Conservation (phyloP, 2,329 filamentous ascomycete species). For the Spiromastix sp. region DNA sequence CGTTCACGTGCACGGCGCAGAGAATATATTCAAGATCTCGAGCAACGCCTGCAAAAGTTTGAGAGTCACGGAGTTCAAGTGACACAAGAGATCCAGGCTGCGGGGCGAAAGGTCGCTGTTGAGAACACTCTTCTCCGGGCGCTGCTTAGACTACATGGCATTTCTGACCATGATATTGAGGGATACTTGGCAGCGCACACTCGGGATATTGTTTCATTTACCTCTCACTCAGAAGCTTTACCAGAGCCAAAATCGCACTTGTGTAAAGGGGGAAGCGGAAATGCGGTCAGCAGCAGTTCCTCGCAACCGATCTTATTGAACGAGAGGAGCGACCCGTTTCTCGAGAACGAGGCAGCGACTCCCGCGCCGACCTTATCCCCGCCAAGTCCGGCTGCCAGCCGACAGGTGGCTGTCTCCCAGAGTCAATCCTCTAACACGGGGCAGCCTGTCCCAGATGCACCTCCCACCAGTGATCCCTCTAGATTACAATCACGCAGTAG, state of each 20-base stretch:
- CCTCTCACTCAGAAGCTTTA: not conserved
- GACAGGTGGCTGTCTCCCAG: too few species aligned
- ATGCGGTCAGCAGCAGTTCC: too few species aligned
- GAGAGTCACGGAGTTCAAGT: conserved; percentile 58
- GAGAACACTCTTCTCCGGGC: conserved; percentile 57
- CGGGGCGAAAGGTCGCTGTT: conserved; percentile 56
- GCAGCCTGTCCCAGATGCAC: not conserved
- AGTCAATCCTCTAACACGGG: too few species aligned
- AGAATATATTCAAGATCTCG: conserved; percentile 62
- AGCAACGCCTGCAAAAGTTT: conserved; percentile 52
- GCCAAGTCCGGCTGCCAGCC: not conserved
- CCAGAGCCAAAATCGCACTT: not conserved
- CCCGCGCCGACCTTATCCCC: not conserved
- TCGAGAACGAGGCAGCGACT: not conserved
- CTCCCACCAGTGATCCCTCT: not conserved
- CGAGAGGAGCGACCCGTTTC: not conserved
- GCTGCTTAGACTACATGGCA: conserved; percentile 48
- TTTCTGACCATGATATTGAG: conserved; percentile 48
- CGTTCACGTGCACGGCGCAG: conserved; percentile 64
- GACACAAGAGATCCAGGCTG: conserved; percentile 60
- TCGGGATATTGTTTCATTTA: conserved; percentile 1
- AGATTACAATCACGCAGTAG: not conserved
- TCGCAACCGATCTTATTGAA: not conserved
- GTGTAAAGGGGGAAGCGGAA: too few species aligned
- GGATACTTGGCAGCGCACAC: conserved; percentile 10